These are phyloP conservation scores for Trypanosoma lewisi DNA, from an alignment of 208 protist species.

Conservation along the genomic window DNA sequence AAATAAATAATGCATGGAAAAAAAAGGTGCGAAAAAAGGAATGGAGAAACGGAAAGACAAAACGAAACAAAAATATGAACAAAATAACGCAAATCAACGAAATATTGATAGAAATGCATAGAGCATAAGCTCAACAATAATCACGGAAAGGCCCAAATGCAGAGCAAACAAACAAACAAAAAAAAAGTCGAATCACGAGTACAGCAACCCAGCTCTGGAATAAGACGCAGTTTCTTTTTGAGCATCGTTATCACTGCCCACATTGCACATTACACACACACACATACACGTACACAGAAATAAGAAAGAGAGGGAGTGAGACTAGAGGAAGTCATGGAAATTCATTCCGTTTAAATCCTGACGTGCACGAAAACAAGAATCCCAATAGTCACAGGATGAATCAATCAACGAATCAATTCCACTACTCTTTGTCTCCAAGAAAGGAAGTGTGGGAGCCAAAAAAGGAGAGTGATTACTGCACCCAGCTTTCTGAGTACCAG, in stretches of 20 bases:
- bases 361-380: not conserved
- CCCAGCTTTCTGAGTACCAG: not conserved
- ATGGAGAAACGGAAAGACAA: conserved; percentile 1
- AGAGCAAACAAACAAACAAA: not conserved
- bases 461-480: not conserved
- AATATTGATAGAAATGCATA: conserved; percentile 7
- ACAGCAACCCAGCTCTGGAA: not conserved
- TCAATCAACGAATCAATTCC: not conserved
- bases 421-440: conserved; percentile 3
- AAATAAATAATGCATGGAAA: not conserved
- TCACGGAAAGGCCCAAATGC: not conserved
- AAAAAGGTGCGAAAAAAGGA: conserved; percentile 4
- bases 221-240: too few relatives aligned
- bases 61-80: conserved; percentile 6
- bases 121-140: not conserved
- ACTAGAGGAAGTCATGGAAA: not conserved
- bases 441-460: not conserved
- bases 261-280: conserved; percentile 1
- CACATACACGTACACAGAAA: too few relatives aligned
- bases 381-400: not conserved
- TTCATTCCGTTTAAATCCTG: not conserved
- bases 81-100: conserved; percentile 15
- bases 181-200: conserved; percentile 1
- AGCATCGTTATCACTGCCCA: too few relatives aligned
- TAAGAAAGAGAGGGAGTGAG: too few relatives aligned